Conservation (phyloP, 805 yeast genomes). For the Maudiozyma saulgeensis region DNA sequence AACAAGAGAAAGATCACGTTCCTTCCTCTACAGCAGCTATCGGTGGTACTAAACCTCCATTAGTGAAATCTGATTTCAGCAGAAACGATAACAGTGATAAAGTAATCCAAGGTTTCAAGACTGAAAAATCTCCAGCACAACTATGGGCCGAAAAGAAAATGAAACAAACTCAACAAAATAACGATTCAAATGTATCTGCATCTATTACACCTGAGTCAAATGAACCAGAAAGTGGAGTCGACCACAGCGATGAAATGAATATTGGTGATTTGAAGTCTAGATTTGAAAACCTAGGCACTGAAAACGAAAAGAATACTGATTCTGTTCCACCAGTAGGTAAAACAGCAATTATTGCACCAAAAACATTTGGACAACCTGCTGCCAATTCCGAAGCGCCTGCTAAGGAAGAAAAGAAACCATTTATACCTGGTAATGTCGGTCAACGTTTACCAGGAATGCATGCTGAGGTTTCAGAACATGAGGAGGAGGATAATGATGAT, state of each 20-base stretch:
- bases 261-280: slow-evolving; percentile 29
- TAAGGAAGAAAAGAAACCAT: slow-evolving; percentile 2
- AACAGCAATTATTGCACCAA: slow-evolving; percentile 25
- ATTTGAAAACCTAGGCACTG: slow-evolving; percentile 26
- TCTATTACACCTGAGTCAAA: slow-evolving; percentile 16
- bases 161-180: slow-evolving; percentile 32
- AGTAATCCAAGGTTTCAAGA: slow-evolving; percentile 50
- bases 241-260: not conserved
- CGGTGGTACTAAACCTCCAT: slow-evolving; percentile 28
- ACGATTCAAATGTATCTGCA: not conserved
- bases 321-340: slow-evolving; percentile 13
- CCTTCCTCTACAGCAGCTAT: not conserved
- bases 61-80: slow-evolving; percentile 1
- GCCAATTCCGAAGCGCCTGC: slow-evolving; percentile 3
- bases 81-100: slow-evolving; percentile 24
- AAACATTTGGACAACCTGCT: slow-evolving; percentile 13
- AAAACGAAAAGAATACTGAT: slow-evolving; percentile 3
- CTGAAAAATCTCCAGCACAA: slow-evolving; percentile 90
- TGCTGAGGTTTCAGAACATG: slow-evolving; percentile 16
- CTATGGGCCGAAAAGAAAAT: slow-evolving; percentile 90
- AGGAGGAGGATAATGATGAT: slow-evolving; percentile 16
- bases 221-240: slow-evolving; percentile 19
- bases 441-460: slow-evolving; percentile 29
- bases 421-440: slow-evolving; percentile 15
- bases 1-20: slow-evolving; percentile 7